A percentile compares a stretch with the other conserved stretches of the same genome.
These are phyloP conservation scores for Sphaerostilbella broomeana DNA, from an alignment of 2,329 filamentous ascomycete genomes.

Conservation along the genomic window DNA sequence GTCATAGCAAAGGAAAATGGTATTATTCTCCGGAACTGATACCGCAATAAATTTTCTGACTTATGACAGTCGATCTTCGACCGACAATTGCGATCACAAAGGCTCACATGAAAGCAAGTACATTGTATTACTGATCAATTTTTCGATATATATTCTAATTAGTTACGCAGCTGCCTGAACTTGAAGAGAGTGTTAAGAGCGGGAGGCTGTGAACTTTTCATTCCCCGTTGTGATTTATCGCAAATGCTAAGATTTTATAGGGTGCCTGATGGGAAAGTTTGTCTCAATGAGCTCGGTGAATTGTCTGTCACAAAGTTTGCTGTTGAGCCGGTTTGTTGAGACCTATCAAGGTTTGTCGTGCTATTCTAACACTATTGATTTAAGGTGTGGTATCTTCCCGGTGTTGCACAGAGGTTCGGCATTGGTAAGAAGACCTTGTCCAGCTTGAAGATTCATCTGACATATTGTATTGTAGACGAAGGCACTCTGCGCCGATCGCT, in stretches of 20 bases:
- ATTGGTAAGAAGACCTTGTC: conserved; percentile 64
- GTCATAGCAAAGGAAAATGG: conserved; percentile 68
- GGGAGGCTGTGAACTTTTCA: conserved; percentile 57
- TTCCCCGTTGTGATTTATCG: neutral
- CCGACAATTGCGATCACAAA: conserved; percentile 89
- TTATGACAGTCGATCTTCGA: conserved; percentile 62
- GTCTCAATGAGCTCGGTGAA: conserved; percentile 78
- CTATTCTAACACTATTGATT: neutral
- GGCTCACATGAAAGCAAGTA: conserved; percentile 73
- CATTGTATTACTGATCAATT: neutral
- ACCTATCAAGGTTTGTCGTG: neutral
- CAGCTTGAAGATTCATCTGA: too few species aligned
- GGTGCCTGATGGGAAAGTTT: conserved; percentile 77
- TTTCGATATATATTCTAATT: neutral
- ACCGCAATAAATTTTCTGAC: conserved; percentile 11
- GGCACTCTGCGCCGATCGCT: conserved; percentile 76
- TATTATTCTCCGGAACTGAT: conserved; percentile 22
- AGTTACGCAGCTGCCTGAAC: conserved; percentile 63
- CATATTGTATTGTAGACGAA: conserved; percentile 67
- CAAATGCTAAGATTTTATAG: conserved; percentile 25
- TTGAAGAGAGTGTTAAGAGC: conserved; percentile 77
- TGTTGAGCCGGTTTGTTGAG: conserved; percentile 71
- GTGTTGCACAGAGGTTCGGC: conserved; percentile 86
- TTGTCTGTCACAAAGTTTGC: conserved; percentile 93
- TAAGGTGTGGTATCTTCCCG: conserved; percentile 72